Evolutionary conservation across 495 filamentous ascomycete genomes (phyloP).

Genomic region (Aspergillus wentii): DNA sequence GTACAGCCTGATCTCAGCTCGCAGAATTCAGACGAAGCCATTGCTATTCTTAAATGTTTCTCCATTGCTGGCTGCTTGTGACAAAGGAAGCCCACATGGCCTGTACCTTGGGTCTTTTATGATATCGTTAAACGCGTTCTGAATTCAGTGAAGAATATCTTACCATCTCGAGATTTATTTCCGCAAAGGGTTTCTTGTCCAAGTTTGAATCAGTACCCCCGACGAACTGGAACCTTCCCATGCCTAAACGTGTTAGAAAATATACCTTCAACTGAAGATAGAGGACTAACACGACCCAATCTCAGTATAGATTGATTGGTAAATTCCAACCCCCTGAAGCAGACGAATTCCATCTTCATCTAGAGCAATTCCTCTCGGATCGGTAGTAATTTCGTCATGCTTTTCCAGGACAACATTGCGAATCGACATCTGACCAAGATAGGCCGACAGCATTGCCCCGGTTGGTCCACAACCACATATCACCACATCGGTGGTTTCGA

Average conservation of each 20-base stretch:
- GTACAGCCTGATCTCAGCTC: constrained; percentile 28
- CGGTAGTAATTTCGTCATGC: constrained; percentile 37
- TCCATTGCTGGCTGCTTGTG: constrained; percentile 24
- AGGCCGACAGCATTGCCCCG: constrained; percentile 31
- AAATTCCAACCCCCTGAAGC: constrained; percentile 39
- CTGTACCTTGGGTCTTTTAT: constrained; percentile 25
- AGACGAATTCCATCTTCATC: constrained; percentile 48
- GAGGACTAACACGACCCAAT: constrained; percentile 23
- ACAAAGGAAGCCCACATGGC: constrained; percentile 31
- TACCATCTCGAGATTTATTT: constrained; percentile 26
- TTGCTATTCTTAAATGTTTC: constrained; percentile 19
- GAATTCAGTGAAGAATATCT: neutral
- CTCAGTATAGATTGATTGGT: constrained; percentile 30
- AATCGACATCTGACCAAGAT: constrained; percentile 20
- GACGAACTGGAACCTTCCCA: constrained; percentile 23
- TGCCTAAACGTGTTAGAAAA: constrained; percentile 12
- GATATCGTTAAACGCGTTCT: neutral
- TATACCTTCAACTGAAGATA: neutral
- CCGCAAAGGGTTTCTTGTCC: constrained; percentile 16
- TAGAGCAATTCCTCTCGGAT: constrained; percentile 47
- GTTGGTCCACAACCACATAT: constrained; percentile 38
- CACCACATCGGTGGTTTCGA: constrained; percentile 30
- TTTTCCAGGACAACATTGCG: constrained; percentile 38
- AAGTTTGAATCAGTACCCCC: constrained; percentile 14
- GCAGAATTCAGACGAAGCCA: constrained; percentile 21